Percentiles rank a stretch among this genome's conserved stretches.
These are phyloP conservation scores for Solanum gandarillasii DNA, from an alignment of 257 asterid species.

Conservation along the genomic window DNA sequence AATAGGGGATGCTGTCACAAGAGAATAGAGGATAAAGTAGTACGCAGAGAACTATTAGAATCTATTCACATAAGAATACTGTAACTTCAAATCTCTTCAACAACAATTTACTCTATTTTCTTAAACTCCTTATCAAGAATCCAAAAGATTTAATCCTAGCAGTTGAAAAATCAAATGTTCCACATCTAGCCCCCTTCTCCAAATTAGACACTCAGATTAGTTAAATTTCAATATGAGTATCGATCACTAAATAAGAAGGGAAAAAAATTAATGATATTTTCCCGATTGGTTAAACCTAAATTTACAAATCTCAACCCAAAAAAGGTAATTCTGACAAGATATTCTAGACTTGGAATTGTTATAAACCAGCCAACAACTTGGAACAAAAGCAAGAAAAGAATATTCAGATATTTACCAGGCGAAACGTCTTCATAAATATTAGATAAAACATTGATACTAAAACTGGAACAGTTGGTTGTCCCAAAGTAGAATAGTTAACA, in stretches of 20 bases:
- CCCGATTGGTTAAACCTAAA: background rate
- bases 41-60: background rate
- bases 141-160: background rate
- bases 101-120: background rate
- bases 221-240: background rate
- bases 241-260: background rate
- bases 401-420: background rate
- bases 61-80: background rate
- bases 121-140: background rate
- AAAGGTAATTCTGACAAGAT: background rate
- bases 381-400: background rate
- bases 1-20: background rate
- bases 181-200: background rate
- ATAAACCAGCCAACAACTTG: background rate
- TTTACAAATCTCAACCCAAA: background rate
- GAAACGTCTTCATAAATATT: background rate
- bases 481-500: background rate
- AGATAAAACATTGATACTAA: background rate
- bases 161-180: background rate
- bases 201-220: background rate
- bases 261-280: too few relatives aligned
- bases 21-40: background rate
- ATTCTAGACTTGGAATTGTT: background rate
- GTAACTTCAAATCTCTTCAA: background rate
- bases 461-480: background rate